These are phyloP conservation scores for Ascoidea rubescens DNA, from an alignment of 805 yeast species.

Conservation along the genomic window DNA sequence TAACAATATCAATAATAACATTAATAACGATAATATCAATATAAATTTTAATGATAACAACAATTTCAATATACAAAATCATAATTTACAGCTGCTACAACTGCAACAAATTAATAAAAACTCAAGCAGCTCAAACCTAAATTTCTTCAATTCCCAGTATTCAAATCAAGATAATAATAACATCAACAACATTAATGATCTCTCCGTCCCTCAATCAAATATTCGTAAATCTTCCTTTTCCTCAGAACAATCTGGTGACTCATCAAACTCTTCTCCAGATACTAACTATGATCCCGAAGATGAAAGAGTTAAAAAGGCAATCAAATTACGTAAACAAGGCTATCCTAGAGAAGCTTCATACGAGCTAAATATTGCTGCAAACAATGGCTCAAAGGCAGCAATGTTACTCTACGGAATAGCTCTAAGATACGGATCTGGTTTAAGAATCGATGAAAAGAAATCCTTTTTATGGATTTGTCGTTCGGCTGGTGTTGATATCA, in stretches of 20 bases:
- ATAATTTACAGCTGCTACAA: too few species aligned
- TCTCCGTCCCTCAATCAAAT: background rate
- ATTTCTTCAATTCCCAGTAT: background rate
- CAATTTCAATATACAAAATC: too few species aligned
- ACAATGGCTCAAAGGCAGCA: constrained; percentile 47
- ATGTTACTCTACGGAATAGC: constrained; percentile 60
- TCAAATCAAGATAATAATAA: too few species aligned
- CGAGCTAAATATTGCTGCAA: constrained; percentile 52
- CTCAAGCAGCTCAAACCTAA: background rate
- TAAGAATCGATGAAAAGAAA: constrained; percentile 35
- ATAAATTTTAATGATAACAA: too few species aligned
- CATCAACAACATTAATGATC: too few species aligned
- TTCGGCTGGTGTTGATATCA: constrained; percentile 27
- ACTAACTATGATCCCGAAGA: constrained; percentile 1
- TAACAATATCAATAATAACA: too few species aligned
- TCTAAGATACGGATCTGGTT: constrained; percentile 55
- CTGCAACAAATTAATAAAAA: too few species aligned
- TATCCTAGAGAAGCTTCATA: constrained; percentile 56
- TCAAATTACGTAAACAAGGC: constrained; percentile 38
- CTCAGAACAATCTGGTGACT: background rate
- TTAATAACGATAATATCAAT: too few species aligned
- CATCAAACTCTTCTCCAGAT: background rate
- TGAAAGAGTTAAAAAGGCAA: constrained; percentile 28
- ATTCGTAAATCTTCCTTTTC: background rate
- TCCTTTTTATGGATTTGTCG: constrained; percentile 48